Evolutionary conservation across 2,329 filamentous ascomycete genomes (phyloP), one percentile per base, ranked within the genome.

Genomic region (Calonectria multiphialidica): DNA sequence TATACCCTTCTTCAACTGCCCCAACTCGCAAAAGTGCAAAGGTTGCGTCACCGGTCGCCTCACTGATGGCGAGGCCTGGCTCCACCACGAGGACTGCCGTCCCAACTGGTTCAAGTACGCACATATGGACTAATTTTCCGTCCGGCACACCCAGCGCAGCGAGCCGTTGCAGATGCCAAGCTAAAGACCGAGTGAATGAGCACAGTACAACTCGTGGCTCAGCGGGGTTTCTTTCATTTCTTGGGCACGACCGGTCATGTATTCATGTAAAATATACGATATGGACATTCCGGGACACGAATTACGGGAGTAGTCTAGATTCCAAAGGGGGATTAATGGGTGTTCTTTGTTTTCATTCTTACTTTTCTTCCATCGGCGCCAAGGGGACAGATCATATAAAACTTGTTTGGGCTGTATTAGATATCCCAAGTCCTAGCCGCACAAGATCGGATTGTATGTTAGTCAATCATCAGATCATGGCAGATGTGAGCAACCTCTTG

Each of bases 1-100:
- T 79, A 96, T 98, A 66, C 97, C 97, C 55, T 99, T 98, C 87
- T 98, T 98, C 89, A 99, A 99, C 87, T 99, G 97, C 82, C 97
- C 97, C 74, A 98, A 98, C 85, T 98, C 94, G 66, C 94, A 95
- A 62, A 98, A 98, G 84, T 98, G 96, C 83, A 93, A 90, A 76
- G 95, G 94, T 76, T 98, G 96, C 82, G 90, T 92, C n/a, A 91
- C 94, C 0, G 97, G 96, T 62, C 91, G 93, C 71, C 94, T 98
- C 80, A 98, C 95, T 30, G 95, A 97, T 76, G 97, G 97, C 74
- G 96, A 95, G 80, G 87, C 92, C 35, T 98, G 92, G 88, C 87
- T 99, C 55, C 91, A 95, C 79, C 93, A 93, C 80, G 97, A 99
- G 83, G 97, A 99, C 83, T 99, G 97, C 84, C 90, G 97, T 73